Conservation (phyloP, 805 yeast species). For the Candida palmyrensis region DNA sequence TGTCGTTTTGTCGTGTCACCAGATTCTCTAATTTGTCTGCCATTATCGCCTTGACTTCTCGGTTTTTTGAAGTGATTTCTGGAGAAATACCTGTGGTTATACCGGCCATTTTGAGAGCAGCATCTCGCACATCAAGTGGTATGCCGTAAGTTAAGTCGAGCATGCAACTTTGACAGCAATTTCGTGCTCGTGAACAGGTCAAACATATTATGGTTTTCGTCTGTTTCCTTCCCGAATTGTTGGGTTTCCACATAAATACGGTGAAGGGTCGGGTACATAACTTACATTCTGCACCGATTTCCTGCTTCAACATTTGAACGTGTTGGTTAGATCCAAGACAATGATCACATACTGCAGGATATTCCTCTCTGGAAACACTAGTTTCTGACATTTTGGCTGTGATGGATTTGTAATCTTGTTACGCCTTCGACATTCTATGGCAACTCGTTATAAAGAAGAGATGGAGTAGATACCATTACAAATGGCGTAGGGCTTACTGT, state of each 20-base stretch:
- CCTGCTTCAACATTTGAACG: conserved; percentile 66
- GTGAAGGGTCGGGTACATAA: conserved; percentile 83
- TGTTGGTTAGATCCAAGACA: conserved; percentile 70
- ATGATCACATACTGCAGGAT: conserved; percentile 65
- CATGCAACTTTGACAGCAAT: conserved; percentile 88
- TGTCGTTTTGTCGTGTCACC: conserved; percentile 8
- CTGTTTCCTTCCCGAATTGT: conserved; percentile 36
- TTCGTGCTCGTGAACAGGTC: conserved; percentile 72
- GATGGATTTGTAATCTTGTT: too few species aligned
- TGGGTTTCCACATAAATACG: conserved; percentile 67
- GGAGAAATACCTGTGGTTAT: conserved; percentile 18
- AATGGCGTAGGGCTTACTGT: too few species aligned
- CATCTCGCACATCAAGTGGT: conserved; percentile 74
- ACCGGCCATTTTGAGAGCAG: conserved; percentile 71
- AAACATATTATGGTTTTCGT: conserved; percentile 68
- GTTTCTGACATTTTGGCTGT: conserved; percentile 1
- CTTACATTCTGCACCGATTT: conserved; percentile 75
- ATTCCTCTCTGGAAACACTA: conserved; percentile 10
- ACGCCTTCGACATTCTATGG: too few species aligned
- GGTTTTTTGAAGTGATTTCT: conserved; percentile 14
- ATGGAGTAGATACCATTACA: too few species aligned
- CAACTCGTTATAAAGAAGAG: too few species aligned
- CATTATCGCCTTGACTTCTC: conserved; percentile 34
- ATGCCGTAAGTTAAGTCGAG: conserved; percentile 76
- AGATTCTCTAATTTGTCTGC: conserved; percentile 51